phyloP scores from a whole-genome alignment of 768 basidiomycete genomes.

The Rhizopogon rudus region DNA sequence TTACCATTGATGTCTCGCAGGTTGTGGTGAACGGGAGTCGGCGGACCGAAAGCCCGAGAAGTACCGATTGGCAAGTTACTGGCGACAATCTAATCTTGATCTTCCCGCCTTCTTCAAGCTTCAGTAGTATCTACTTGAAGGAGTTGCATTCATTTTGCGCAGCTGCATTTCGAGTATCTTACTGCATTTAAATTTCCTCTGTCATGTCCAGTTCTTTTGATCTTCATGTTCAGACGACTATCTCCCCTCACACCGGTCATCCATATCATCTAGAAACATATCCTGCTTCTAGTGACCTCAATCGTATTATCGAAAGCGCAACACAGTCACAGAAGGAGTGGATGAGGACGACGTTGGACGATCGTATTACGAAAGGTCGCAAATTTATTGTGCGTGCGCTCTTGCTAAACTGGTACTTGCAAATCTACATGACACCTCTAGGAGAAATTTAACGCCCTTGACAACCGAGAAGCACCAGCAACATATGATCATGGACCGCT shows the following conservation, averaged over 20 bases:
- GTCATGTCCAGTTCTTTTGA: neutral
- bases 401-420: neutral
- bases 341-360: conserved; percentile 51
- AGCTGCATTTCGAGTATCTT: neutral
- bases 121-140: too few relatives aligned
- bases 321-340: conserved; percentile 71
- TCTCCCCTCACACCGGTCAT: conserved; percentile 71
- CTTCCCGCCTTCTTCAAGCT: too few relatives aligned
- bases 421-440: conserved; percentile 42
- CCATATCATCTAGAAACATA: conserved; percentile 59
- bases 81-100: neutral
- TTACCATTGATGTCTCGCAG: too few relatives aligned
- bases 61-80: neutral
- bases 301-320: conserved; percentile 51
- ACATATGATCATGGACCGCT: conserved; percentile 47
- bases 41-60: too few relatives aligned
- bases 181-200: neutral
- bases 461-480: conserved; percentile 11
- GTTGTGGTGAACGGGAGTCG: neutral
- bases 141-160: too few relatives aligned
- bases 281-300: conserved; percentile 54
- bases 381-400: conserved; percentile 55
- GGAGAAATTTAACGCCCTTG: conserved; percentile 21
- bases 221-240: conserved; percentile 60
- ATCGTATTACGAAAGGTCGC: conserved; percentile 66